These are phyloP conservation scores for Exophiala sideris DNA, from an alignment of 2,329 filamentous ascomycete genomes.

Conservation along the genomic window DNA sequence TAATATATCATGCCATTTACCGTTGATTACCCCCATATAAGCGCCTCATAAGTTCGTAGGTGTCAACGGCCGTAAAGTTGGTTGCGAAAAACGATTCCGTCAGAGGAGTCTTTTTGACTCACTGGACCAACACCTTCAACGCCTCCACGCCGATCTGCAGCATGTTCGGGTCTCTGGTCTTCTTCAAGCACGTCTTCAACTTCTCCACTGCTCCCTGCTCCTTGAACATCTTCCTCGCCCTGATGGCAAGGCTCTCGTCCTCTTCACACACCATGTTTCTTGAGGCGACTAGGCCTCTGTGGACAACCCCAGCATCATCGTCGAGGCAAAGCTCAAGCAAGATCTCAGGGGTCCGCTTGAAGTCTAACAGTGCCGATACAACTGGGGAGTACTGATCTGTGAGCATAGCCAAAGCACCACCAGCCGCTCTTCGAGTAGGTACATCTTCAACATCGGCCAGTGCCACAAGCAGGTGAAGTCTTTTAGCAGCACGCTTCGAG, in stretches of 20 bases:
- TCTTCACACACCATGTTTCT: conserved; percentile 68
- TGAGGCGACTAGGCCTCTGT: conserved; percentile 71
- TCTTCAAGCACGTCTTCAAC: conserved; percentile 67
- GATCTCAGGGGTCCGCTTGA: conserved; percentile 63
- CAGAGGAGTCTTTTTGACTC: not conserved
- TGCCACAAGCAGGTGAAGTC: conserved; percentile 80
- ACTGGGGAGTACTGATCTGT: conserved; percentile 70
- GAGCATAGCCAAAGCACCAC: conserved; percentile 81
- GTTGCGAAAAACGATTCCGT: too few relatives aligned
- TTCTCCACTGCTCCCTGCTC: conserved; percentile 63
- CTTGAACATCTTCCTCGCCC: conserved; percentile 59
- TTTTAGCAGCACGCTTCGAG: conserved; percentile 63
- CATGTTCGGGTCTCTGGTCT: conserved; percentile 65
- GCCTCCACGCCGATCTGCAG: conserved; percentile 69
- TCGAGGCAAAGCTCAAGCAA: conserved; percentile 78
- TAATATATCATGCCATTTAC: too few relatives aligned
- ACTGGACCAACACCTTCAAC: conserved; percentile 52
- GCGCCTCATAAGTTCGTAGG: not conserved
- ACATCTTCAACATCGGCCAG: conserved; percentile 81
- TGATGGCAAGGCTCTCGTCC: conserved; percentile 58
- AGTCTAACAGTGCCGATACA: conserved; percentile 62
- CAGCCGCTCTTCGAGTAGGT: conserved; percentile 76
- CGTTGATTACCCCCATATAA: not conserved
- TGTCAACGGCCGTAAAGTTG: not conserved
- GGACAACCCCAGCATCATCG: conserved; percentile 50